Evolutionary conservation across 2,329 filamentous ascomycete genomes (phyloP), one percentile per base, ranked within the genome.

Genomic region (Pyrenophora graminea): DNA sequence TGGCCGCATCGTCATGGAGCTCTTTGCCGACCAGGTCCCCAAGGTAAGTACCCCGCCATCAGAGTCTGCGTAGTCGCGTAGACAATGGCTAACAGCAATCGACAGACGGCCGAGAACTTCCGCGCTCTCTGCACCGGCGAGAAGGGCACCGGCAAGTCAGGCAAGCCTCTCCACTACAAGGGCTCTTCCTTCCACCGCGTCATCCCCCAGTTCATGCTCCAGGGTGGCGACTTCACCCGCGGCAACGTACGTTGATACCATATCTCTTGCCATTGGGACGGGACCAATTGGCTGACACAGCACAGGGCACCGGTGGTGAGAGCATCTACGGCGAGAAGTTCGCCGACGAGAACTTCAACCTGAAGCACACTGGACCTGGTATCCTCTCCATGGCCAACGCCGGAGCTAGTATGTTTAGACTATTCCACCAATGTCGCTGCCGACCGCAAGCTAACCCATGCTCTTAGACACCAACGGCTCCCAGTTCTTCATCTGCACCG

Each of bases 121-220:
- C 90, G 92, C 67, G 85, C 87, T 49, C 86, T 96, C 54, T 96
- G 91, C 81, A 96, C 92, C 0, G 93, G 93, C 61, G 92, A 97
- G 81, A 96, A 96, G 80, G 93, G 93, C 54, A 66, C 82, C 32
- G 90, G 91, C 63, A 90, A 90, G 73, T 77, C 84, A 33, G 91
- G 91, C 74, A 92, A 92, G 79, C 88, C 88, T 43, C 83, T 99
- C 55, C 89, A 90, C 80, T 99, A 90, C 85, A 96, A 97, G 81
- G 84, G 90, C 64, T 94, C 89, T 59, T 81, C 79, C 64, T 97
- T 97, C 82, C 93, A 97, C 81, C 89, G 93, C 45, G 89, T 97
- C 62, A 97, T 97, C 80, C 96, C 96, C 82, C 85, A 90, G 69
- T 97, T 97, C 78, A 97, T 97, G 93, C 93, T 96, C 69, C 89